Evolutionary conservation across 2,329 filamentous ascomycete species (phyloP), one percentile per base, ranked within the genome.

Genomic region (Colletotrichum tropicicola): DNA sequence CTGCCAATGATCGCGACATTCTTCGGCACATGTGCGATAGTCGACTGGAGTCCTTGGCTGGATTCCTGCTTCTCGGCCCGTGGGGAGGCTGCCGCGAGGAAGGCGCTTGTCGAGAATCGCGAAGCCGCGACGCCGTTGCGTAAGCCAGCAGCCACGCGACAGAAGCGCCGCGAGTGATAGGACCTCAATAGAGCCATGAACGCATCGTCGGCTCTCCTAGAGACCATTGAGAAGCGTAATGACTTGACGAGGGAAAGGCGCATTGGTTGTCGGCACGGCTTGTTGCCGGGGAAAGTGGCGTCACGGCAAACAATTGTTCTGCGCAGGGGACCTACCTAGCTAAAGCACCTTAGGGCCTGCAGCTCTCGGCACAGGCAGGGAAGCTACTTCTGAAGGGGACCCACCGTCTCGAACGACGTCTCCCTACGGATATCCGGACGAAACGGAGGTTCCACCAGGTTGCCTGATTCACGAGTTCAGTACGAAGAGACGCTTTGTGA

Each of bases 1-100:
- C 90, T 93, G 55, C 94, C 94, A 28, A 97, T 77, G 54, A 97
- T 83, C 23, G 91, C 92, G 59, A 93, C 80, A 19, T 77, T 69
- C 59, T 77, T 71, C 9, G 72, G 73, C 13, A 62, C 30, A 32
- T 32, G n/a, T n/a, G n/a, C n/a, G n/a, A n/a, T n/a, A n/a, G n/a
- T n/a, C n/a, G n/a, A 32, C 30, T 8, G 30, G 9, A 32, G 30
- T 32, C 9, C 9, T 32, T 32, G 6, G 13, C 6, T 35, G 12
- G 5, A 12, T 30, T 47, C 55, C 35, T 39, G 6, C 15, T 25
- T 25, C 37, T 32, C 21, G 13, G 25, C 39, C 41, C 25, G 51
- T 13, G 6, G 37, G 17, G 10, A 12, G 13, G 39, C 25, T 6
- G 52, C 52, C 9, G 44, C 19, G 43, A 51, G 30, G 12, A 32